phyloP scores from a whole-genome alignment of 371 early-diverging fungal genomes.

The Mortierella sp. region DNA sequence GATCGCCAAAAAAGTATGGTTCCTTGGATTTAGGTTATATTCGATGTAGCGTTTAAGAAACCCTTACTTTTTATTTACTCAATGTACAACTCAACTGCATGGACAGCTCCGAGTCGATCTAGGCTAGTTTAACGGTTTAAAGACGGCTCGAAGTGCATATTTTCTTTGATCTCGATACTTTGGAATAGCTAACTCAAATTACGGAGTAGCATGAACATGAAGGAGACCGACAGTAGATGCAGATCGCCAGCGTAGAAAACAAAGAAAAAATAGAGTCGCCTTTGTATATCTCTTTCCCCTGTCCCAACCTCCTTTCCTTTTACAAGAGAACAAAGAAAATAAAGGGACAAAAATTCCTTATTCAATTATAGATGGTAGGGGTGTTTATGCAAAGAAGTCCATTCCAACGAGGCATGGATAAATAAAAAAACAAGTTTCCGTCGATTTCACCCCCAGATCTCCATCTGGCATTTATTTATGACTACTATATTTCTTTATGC shows the following conservation, averaged over 20 bases:
- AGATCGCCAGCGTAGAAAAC: conserved; percentile 5
- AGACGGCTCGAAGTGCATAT: background rate
- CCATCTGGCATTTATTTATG: background rate
- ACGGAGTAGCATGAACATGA: background rate
- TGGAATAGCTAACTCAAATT: background rate
- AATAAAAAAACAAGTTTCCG: background rate
- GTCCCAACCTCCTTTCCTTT: background rate
- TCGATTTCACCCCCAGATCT: conserved; percentile 1
- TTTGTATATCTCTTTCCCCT: background rate
- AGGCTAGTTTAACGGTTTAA: background rate
- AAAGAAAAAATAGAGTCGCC: background rate
- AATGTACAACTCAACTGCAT: no score
- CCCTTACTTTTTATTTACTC: background rate
- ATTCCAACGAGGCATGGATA: background rate
- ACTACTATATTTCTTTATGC: background rate
- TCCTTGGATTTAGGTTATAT: background rate
- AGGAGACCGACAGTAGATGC: background rate
- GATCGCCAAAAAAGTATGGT: background rate
- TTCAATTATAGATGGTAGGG: background rate
- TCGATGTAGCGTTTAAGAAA: background rate
- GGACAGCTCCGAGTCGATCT: background rate
- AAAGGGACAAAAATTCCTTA: background rate
- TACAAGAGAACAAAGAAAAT: no score
- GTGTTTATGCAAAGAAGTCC: background rate
- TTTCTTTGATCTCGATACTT: background rate